phyloP scores from a whole-genome alignment of 2,329 filamentous ascomycete species.

The Cytospora piceicola region DNA sequence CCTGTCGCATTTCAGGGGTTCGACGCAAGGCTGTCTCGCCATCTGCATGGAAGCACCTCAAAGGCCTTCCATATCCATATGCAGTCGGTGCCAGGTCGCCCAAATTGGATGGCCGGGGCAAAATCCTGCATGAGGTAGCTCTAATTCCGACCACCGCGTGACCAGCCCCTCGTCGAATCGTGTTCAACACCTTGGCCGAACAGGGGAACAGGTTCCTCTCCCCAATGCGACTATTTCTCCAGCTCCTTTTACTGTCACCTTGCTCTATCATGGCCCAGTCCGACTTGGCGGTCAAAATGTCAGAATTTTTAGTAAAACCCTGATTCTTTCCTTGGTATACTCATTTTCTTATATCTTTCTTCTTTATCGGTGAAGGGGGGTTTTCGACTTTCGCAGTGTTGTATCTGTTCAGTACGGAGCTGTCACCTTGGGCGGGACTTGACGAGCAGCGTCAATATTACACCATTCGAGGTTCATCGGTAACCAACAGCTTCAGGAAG shows the following conservation, averaged over 20 bases:
- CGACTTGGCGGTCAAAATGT: background rate
- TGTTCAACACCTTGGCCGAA: background rate
- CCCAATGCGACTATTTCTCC: background rate
- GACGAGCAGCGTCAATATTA: background rate
- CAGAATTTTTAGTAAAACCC: background rate
- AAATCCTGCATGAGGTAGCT: conserved; percentile 6
- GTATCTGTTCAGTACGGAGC: background rate
- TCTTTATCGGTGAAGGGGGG: background rate
- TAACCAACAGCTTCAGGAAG: background rate
- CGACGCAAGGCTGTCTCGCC: background rate
- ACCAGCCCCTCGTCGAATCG: conserved; percentile 12
- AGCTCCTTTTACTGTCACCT: background rate
- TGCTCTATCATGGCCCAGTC: background rate
- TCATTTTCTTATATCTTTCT: background rate
- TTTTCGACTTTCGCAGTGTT: background rate
- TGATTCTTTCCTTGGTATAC: background rate
- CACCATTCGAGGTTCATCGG: background rate
- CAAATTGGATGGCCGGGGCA: conserved; percentile 1
- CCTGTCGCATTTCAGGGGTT: background rate
- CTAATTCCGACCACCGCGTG: conserved; percentile 16
- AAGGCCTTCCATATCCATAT: background rate
- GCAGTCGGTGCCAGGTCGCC: background rate
- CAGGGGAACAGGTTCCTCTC: background rate
- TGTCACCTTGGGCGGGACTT: background rate
- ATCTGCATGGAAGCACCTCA: background rate